phyloP scores from a whole-genome alignment of 306 rosid species.

The Dalbergia cochinchinensis region DNA sequence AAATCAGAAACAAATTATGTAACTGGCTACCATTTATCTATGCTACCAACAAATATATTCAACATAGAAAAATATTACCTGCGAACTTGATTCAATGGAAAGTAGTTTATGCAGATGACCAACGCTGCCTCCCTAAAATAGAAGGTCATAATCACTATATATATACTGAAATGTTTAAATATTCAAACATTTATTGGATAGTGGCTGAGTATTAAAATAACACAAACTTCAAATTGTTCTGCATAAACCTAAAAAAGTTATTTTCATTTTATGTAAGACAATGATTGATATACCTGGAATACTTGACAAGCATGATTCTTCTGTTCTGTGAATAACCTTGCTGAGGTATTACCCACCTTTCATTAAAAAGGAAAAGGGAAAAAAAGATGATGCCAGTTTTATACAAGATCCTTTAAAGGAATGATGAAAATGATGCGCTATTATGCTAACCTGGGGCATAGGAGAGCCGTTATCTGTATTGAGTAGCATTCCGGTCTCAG shows the following conservation, averaged over 20 bases:
- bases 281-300: constrained; percentile 74
- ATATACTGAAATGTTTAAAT: constrained; percentile 20
- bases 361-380: background rate
- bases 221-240: constrained; percentile 18
- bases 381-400: background rate
- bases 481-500: constrained; percentile 87
- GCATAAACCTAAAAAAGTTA: constrained; percentile 16
- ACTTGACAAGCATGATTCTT: constrained; percentile 62
- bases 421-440: constrained; percentile 29
- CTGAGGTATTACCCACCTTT: constrained; percentile 81
- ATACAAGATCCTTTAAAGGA: constrained; percentile 23
- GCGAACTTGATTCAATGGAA: constrained; percentile 89
- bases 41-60: background rate
- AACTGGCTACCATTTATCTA: background rate
- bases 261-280: constrained; percentile 13
- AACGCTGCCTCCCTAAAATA: constrained; percentile 91
- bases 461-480: constrained; percentile 99
- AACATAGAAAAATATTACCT: constrained; percentile 59
- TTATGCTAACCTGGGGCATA: constrained; percentile 75
- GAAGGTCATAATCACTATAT: constrained; percentile 31
- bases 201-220: constrained; percentile 21
- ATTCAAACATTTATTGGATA: constrained; percentile 39
- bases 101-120: constrained; percentile 93
- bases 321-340: constrained; percentile 53
- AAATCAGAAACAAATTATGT: background rate